These are phyloP conservation scores for Colletotrichum gigasporum DNA, from an alignment of 2,329 filamentous ascomycete genomes.

Conservation along the genomic window DNA sequence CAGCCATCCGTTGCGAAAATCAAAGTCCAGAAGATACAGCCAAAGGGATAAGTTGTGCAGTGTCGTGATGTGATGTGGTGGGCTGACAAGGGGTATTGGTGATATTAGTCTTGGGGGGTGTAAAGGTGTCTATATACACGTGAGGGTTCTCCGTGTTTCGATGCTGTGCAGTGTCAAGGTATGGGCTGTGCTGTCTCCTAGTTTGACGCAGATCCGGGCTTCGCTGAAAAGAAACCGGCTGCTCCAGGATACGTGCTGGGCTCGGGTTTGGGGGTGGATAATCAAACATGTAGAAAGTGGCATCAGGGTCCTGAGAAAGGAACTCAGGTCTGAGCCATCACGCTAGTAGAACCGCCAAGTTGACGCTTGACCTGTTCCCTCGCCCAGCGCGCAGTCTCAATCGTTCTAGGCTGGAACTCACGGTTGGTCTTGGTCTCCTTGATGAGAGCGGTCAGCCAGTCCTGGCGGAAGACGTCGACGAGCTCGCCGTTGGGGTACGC, in stretches of 20 bases:
- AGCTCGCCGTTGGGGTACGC: conserved; percentile 93
- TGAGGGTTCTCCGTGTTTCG: conserved; percentile 25
- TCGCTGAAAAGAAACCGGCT: conserved; percentile 26
- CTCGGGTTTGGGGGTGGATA: conserved; percentile 19
- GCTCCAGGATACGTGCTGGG: conserved; percentile 27
- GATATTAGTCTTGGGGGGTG: conserved; percentile 31
- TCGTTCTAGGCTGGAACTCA: conserved; percentile 84
- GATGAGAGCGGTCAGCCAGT: conserved; percentile 90
- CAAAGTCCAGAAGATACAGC: conserved; percentile 34
- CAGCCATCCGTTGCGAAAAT: conserved; percentile 31
- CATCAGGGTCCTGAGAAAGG: neutral
- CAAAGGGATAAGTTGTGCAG: conserved; percentile 25
- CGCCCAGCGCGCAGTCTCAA: conserved; percentile 96
- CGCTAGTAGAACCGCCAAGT: conserved; percentile 61
- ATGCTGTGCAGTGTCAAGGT: conserved; percentile 32
- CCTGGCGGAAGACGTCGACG: conserved; percentile 83
- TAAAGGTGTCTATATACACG: conserved; percentile 34
- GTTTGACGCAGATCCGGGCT: conserved; percentile 29
- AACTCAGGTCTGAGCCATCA: conserved; percentile 61
- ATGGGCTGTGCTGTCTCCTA: conserved; percentile 31
- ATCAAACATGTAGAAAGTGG: conserved; percentile 29
- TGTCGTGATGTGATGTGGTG: conserved; percentile 25
- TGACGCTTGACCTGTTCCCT: conserved; percentile 98
- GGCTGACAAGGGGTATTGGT: conserved; percentile 32
- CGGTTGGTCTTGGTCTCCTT: conserved; percentile 91